A percentile compares a stretch with the other conserved stretches of the same genome.
Conservation (phyloP, 2,329 filamentous ascomycete species). For the Exophiala sp. region DNA sequence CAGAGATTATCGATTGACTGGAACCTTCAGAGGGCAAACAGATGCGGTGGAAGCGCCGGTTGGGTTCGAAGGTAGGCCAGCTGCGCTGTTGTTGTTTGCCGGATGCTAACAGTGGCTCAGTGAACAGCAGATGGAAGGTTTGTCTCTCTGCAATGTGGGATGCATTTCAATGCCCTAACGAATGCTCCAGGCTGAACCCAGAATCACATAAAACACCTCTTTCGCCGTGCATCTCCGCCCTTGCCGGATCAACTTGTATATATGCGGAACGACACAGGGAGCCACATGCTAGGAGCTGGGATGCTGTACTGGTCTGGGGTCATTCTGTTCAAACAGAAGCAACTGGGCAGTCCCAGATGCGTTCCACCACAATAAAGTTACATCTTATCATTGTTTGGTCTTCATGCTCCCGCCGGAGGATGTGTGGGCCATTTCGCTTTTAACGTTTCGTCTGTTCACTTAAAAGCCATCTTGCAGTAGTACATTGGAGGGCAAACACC, state of each 20-base stretch:
- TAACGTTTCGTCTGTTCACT: too few relatives aligned
- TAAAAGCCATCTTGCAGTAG: too few relatives aligned
- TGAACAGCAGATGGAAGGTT: slow-evolving; percentile 65
- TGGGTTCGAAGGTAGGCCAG: slow-evolving; percentile 49
- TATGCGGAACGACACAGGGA: background rate
- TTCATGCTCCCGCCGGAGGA: background rate
- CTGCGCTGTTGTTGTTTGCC: background rate
- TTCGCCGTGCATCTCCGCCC: background rate
- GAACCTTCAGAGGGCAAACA: slow-evolving; percentile 55
- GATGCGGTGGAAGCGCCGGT: slow-evolving; percentile 53
- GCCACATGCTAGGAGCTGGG: background rate
- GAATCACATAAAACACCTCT: slow-evolving; percentile 25
- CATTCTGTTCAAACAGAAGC: background rate
- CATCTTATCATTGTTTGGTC: background rate
- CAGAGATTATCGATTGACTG: slow-evolving; percentile 58
- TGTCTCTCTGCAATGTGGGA: background rate
- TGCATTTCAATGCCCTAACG: slow-evolving; percentile 5
- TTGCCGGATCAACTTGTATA: background rate
- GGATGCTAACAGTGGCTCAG: slow-evolving; percentile 24
- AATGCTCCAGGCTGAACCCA: slow-evolving; percentile 18
- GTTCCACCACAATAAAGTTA: background rate
- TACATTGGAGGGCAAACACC: too few relatives aligned
- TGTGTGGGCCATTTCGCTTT: too few relatives aligned
- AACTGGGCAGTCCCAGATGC: slow-evolving; percentile 1
- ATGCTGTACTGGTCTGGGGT: background rate